Evolutionary conservation across 164 flowering plant species (phyloP), one percentile per base, ranked within the genome.

Genomic region (Magnolia kwangsiensis): DNA sequence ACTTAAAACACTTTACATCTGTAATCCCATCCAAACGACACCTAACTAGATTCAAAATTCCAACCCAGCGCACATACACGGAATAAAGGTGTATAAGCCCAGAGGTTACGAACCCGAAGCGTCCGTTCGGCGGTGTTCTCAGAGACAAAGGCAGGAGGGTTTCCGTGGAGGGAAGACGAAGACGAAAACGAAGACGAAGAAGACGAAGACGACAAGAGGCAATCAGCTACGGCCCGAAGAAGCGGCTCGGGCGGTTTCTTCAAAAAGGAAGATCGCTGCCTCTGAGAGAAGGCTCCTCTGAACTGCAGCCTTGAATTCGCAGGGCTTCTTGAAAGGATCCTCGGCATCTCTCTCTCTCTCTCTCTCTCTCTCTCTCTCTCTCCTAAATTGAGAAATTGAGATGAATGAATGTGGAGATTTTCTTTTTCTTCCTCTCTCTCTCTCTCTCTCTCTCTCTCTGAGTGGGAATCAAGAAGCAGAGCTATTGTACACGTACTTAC

Each of bases 181-280:
- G 45, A 37, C 7, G 68, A 65, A 10, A 86, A 80, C 5, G n/a
- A 59, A 59, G n/a, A 20, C 16, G 68, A 29, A 24, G 29, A 65
- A 20, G 68, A 24, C 2, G 86, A 78, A 0, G 96, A 83, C 7
- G 92, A 82, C 7, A 97, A 92, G 13, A 96, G 86, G 81, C 92
- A 94, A 89, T 94, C 95, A 31, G 97, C 97, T 10, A 94, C 96
- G 16, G 98, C 97, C 0, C 95, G 84, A 11, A 95, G 90, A 23
- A 96, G 86, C 51, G 97, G 99, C 89, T 96, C 99, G 7, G 97
- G 97, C 58, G 97, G 98, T 82, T 94, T 92, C 86, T 86, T 88
- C 13, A 79, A 51, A 50, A 92, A 87, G 37, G 91, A 87, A 81
- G 98, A 94, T 92, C 97, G 87, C 76, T 89, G 78, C 72, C 97